Evolutionary conservation across 2,329 filamentous ascomycete genomes (phyloP), one percentile per base, ranked within the genome.

Genomic region (Aspergillus sojae): DNA sequence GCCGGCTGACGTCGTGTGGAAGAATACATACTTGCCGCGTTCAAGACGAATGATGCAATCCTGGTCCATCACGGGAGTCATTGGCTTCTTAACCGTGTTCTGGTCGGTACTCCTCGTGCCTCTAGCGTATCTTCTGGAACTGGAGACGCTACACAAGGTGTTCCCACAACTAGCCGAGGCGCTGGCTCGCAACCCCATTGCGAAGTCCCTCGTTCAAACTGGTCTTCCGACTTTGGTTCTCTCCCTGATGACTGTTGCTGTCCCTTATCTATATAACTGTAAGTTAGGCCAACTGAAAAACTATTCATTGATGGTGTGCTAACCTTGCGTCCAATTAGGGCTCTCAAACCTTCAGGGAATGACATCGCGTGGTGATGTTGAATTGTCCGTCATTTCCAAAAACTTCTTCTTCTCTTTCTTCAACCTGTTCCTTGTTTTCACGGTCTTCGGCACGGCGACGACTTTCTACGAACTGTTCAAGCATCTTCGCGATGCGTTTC

Each of bases 351-450:
- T 88, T 58, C 95, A 99, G 81, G 95, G 95, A 56, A 96, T 96
- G 89, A 92, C 97, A 58, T 98, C 95, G 0, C 92, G 93, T 70
- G 93, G 93, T 52, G 95, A 99, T 66, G 89, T 99, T 26, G 95
- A 98, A 77, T 84, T 99, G 7, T 98, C 95, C 0, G 85, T 96
- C 52, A 94, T 99, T 68, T 97, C 93, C 60, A 99, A 99, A 81
- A 99, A 98, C 78, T 99, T 98, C 81, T 97, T 98, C 84, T 99
- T 99, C 76, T 94, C 91, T 11, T 99, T 99, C 79, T 98, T 99
- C 86, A 99, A 99, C 79, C 92, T 98, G 62, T 99, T 99, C 79
- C 86, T 98, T 57, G 88, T 98, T 52, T 97, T 98, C 76, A 96
- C 94, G 1, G 86, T 95, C 30, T 91, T 96, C 53, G 91, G 91